These are phyloP conservation scores for Lepidopterella palustris DNA, from an alignment of 495 filamentous ascomycete species.

Conservation along the genomic window DNA sequence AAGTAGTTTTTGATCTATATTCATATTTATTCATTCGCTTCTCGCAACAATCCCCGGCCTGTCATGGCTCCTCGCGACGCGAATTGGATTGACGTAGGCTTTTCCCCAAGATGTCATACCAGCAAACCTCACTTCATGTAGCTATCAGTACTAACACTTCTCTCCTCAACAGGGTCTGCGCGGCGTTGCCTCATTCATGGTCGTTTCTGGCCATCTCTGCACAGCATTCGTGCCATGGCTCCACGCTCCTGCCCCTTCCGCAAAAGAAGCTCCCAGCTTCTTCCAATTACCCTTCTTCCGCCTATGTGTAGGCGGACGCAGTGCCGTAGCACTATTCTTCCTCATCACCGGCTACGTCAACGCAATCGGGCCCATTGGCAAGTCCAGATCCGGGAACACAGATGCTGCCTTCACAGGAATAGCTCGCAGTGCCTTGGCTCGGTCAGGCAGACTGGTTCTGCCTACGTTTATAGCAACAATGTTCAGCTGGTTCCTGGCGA, in stretches of 20 bases:
- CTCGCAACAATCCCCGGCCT: background rate
- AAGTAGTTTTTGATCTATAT: background rate
- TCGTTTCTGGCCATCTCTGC: conserved; percentile 29
- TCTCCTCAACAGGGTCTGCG: conserved; percentile 23
- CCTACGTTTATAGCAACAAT: conserved; percentile 27
- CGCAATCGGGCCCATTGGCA: conserved; percentile 28
- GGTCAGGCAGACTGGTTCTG: conserved; percentile 28
- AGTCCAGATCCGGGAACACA: conserved; percentile 25
- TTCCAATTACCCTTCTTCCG: conserved; percentile 32
- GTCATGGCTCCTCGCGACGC: conserved; percentile 28
- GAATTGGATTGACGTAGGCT: conserved; percentile 30
- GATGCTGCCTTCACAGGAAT: conserved; percentile 27
- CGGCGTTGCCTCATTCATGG: conserved; percentile 29
- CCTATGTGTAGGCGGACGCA: conserved; percentile 26
- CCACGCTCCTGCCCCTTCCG: conserved; percentile 21
- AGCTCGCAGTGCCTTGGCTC: conserved; percentile 22
- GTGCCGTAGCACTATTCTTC: conserved; percentile 31
- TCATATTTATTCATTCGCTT: background rate
- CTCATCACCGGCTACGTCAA: conserved; percentile 34
- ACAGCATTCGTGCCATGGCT: conserved; percentile 28
- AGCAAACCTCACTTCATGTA: background rate
- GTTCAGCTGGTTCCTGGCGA: conserved; percentile 30
- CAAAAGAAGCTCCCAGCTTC: conserved; percentile 19
- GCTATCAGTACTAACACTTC: background rate
- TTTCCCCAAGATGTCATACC: background rate